Evolutionary conservation across 2,329 filamentous ascomycete species (phyloP), one percentile per base, ranked within the genome.

Genomic region (Aschersonia sp.): DNA sequence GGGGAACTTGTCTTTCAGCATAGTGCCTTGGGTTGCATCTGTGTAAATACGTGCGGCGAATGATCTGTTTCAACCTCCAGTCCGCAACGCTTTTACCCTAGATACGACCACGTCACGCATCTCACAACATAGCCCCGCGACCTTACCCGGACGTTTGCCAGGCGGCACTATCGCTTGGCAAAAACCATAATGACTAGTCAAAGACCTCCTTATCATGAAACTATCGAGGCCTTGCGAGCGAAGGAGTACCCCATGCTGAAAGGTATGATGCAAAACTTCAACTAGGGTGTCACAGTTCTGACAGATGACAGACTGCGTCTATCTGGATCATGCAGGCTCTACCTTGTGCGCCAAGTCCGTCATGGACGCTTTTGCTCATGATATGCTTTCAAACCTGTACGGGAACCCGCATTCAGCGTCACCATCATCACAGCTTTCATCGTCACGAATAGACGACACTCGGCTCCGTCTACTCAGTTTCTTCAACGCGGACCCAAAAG

Each of bases 291-390:
- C 10, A 7, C 40, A n/a, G 10, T n/a, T 42, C 40, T 42, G 14
- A 39, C 37, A 30, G 30, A 29, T 7, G 4, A 8, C 43, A 90
- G 86, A 76, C 46, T 79, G 78, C 8, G 72, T 81, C 44, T 97
- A 96, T 62, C 81, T 97, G 49, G 90, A 97, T 57, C 89, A 97
- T 82, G 88, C 88, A 0, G 90, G 88, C n/a, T 86, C 87, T n/a
- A 90, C 89, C 0, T 70, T 85, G 1, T 87, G 85, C 59, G 72
- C 87, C 42, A 90, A 84, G 62, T 88, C 85, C 32, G 66, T 92
- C 30, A 81, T 97, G 63, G 83, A 90, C 54, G 71, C 68, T 30
- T 95, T 94, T 64, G 79, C 86, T 7, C 63, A 68, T n/a, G 85
- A 92, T 50, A 83, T 96, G 74, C 81, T 82, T 30, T 70, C 76